A percentile compares a stretch with the other conserved stretches of the same genome.
Conservation (phyloP, 2,329 filamentous ascomycete genomes). For the Cladophialophora psammophila region DNA sequence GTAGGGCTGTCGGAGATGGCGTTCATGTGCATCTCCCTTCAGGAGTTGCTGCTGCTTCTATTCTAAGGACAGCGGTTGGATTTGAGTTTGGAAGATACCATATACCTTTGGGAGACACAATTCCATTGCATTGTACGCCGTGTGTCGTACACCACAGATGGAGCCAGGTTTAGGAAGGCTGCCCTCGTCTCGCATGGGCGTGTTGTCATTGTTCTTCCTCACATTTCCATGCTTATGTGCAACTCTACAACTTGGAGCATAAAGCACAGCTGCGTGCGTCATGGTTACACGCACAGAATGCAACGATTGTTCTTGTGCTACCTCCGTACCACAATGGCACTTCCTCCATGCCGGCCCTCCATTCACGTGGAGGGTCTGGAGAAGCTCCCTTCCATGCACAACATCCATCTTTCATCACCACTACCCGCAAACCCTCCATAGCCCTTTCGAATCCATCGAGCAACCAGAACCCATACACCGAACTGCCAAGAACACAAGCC, state of each 20-base stretch:
- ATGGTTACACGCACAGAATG: background rate
- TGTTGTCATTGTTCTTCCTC: background rate
- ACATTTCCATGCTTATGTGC: background rate
- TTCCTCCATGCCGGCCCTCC: constrained; percentile 3
- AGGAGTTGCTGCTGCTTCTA: constrained; percentile 7
- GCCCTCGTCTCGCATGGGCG: constrained; percentile 5
- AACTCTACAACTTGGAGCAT: background rate
- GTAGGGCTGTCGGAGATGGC: background rate
- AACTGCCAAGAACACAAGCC: background rate
- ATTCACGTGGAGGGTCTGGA: background rate
- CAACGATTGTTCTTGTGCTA: background rate
- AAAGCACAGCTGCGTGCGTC: background rate
- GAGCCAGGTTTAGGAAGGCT: constrained; percentile 4
- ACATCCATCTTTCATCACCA: constrained; percentile 1
- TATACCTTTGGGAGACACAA: background rate
- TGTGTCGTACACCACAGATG: constrained; percentile 6
- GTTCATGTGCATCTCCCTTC: background rate
- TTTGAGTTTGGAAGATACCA: background rate
- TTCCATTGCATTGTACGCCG: constrained; percentile 5
- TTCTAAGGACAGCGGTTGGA: background rate
- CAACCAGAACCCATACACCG: background rate
- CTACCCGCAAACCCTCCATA: constrained; percentile 7
- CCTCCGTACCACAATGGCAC: background rate
- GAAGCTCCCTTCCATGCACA: background rate
- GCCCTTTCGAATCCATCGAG: constrained; percentile 1